Percentiles rank a stretch among this genome's conserved stretches.
phyloP scores from a whole-genome alignment of 495 filamentous ascomycete species.

The Apiosordaria backusii region DNA sequence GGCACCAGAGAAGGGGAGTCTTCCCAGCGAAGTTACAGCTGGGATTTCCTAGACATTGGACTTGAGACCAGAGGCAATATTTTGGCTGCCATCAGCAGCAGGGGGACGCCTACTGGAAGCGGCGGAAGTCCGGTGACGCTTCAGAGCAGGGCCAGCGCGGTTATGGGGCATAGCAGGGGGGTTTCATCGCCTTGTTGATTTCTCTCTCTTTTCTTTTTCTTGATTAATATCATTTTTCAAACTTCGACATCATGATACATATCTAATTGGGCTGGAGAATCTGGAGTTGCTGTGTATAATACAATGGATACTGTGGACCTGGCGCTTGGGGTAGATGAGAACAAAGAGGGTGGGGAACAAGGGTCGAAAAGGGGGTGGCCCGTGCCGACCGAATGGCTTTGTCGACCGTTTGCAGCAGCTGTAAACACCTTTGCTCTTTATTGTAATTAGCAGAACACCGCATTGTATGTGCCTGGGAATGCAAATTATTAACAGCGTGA shows the following conservation, averaged over 20 bases:
- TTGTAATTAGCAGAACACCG: neutral
- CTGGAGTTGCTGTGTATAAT: too few relatives aligned
- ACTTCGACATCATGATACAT: too few relatives aligned
- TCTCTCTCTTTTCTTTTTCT: neutral
- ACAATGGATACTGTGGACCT: too few relatives aligned
- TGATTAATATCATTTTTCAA: too few relatives aligned
- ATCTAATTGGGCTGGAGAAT: too few relatives aligned
- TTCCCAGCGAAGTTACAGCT: constrained; percentile 10
- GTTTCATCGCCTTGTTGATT: neutral
- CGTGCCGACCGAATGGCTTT: neutral
- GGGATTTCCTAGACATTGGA: constrained; percentile 25
- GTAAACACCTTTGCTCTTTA: neutral
- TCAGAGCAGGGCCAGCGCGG: neutral
- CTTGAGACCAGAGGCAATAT: constrained; percentile 8
- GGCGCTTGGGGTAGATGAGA: neutral
- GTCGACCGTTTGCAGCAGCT: neutral
- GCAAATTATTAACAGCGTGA: neutral
- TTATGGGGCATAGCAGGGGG: neutral
- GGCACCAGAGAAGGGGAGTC: neutral
- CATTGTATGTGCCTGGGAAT: neutral
- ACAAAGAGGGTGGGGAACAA: neutral
- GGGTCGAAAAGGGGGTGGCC: neutral
- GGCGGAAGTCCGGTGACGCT: neutral
- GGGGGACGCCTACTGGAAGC: neutral
- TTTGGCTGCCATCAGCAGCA: neutral